These are phyloP conservation scores for Clarireedia hainanense DNA, from an alignment of 2,329 filamentous ascomycete genomes.

Conservation along the genomic window DNA sequence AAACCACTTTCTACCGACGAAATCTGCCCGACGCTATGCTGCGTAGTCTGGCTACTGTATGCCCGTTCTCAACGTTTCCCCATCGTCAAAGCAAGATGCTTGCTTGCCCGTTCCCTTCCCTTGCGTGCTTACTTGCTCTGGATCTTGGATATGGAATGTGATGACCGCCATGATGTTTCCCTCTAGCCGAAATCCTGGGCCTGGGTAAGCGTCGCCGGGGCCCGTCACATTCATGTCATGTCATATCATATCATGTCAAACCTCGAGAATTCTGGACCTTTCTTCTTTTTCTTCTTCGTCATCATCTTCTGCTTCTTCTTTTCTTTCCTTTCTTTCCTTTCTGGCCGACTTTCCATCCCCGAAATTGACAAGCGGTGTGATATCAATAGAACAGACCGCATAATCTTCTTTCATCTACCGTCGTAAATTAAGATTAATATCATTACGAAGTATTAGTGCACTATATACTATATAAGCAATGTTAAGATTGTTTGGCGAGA, in stretches of 20 bases:
- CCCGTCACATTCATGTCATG: too few relatives aligned
- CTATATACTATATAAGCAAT: too few relatives aligned
- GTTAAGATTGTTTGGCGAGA: not conserved
- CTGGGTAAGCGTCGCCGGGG: too few relatives aligned
- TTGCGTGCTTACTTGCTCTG: not conserved
- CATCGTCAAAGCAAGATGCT: not conserved
- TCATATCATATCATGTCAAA: too few relatives aligned
- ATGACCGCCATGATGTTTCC: too few relatives aligned
- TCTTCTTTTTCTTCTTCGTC: not conserved
- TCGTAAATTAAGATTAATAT: not conserved
- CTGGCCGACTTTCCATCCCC: too few relatives aligned
- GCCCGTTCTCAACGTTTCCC: not conserved
- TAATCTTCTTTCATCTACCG: not conserved
- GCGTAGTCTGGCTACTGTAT: not conserved
- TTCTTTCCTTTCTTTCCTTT: too few relatives aligned
- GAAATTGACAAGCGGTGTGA: not conserved
- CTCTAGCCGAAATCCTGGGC: too few relatives aligned
- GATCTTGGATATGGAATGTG: too few relatives aligned
- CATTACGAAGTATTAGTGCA: not conserved
- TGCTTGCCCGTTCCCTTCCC: not conserved
- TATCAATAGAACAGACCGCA: not conserved
- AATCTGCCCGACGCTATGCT: not conserved
- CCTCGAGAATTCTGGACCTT: not conserved
- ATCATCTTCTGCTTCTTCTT: too few relatives aligned
- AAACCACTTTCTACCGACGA: slow-evolving; percentile 13